phyloP scores from a whole-genome alignment of 2,329 filamentous ascomycete genomes.

The Ophiostoma sp. region DNA sequence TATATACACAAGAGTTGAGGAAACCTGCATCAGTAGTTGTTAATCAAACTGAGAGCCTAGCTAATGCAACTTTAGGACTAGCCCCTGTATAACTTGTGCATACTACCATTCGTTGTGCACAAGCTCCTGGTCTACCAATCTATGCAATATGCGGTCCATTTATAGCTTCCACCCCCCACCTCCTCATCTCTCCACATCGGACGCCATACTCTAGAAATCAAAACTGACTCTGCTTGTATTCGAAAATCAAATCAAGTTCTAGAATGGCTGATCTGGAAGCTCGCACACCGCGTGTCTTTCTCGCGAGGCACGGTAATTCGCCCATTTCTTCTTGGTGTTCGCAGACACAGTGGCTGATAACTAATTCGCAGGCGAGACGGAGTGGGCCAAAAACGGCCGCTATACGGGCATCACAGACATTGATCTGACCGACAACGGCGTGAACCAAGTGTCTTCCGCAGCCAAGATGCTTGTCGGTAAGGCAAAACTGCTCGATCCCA shows the following conservation, averaged over 20 bases:
- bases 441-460: slow-evolving; percentile 42
- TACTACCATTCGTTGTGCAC: no score
- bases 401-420: slow-evolving; percentile 44
- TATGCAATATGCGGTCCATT: no score
- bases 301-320: slow-evolving; percentile 35
- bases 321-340: not conserved
- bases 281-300: slow-evolving; percentile 36
- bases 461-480: slow-evolving; percentile 43
- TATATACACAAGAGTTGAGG: no score
- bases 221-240: no score
- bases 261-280: slow-evolving; percentile 37
- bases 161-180: no score
- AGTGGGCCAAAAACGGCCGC: slow-evolving; percentile 44
- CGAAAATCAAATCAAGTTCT: not conserved
- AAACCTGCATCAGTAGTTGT: no score
- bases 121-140: no score
- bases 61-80: no score
- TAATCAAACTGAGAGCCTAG: no score
- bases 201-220: no score
- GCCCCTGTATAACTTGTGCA: no score
- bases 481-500: slow-evolving; percentile 47
- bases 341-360: not conserved
- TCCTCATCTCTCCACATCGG: no score
- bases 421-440: slow-evolving; percentile 38
- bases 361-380: slow-evolving; percentile 33